Evolutionary conservation across 2,329 filamentous ascomycete species (phyloP), one percentile per base, ranked within the genome.

Genomic region (Penicillium sp.): DNA sequence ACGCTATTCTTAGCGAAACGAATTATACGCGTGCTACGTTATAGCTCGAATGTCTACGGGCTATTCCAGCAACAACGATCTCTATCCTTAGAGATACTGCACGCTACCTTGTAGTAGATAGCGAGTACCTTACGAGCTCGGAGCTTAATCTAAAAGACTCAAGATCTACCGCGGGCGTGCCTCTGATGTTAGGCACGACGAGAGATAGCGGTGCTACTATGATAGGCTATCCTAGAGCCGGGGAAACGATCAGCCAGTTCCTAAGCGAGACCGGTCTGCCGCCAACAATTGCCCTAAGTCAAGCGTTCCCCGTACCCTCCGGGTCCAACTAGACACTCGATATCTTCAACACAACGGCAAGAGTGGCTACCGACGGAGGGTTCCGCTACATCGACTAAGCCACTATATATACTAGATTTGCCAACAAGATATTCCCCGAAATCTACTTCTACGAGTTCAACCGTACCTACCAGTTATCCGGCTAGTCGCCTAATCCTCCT

Each of bases 371-470:
- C 2, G 85, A 88, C 69, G 83, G 79, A 54, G 80, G 82, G 10
- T 87, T 87, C 76, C 82, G 84, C 58, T 88, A 85, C 69, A 74
- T 84, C 53, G 83, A 86, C 68, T 80, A 87, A 70, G 84, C 84
- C 4, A 87, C 85, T 2, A 82, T 81, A 7, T 82, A 82, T 66
- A 77, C 82, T 0, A 83, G 80, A 2, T 73, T 81, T 0, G 58
- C 62, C 15, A 79, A 77, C 15, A 72, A 74, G 3, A 78, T 80
- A 0, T 83, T 86, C 66, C 70, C 77, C 31, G 72, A 76, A 5
- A 75, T 84, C 0, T 87, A 83, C 69, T 86, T 82, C 69, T 88
- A 88, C 72, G 83, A 87, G 68, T 83, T 87, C 65, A 83, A 86
- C 60, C 80, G 85, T 47, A 82, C 81, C 0, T 69, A 69, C 34